These are phyloP conservation scores for Daldinia concentrica DNA, from an alignment of 495 filamentous ascomycete genomes.

Conservation along the genomic window DNA sequence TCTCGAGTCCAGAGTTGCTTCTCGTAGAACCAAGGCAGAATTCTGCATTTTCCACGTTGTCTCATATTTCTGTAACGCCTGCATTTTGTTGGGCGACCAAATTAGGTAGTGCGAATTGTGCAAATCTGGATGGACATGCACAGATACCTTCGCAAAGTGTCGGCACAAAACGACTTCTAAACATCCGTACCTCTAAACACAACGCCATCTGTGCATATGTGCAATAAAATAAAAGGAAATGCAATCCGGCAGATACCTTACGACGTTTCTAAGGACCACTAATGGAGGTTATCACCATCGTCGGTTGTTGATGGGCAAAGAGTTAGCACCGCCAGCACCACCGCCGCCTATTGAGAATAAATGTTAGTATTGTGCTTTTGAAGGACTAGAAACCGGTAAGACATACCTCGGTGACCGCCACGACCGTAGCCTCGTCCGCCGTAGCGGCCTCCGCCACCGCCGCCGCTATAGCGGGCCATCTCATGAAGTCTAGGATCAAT, in stretches of 20 bases:
- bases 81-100: constrained; percentile 25
- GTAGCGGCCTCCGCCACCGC: constrained; percentile 77
- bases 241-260: constrained; percentile 22
- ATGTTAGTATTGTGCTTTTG: constrained; percentile 26
- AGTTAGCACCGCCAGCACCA: constrained; percentile 55
- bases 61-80: constrained; percentile 4
- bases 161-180: constrained; percentile 44
- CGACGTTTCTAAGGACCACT: constrained; percentile 5
- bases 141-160: constrained; percentile 23
- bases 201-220: constrained; percentile 49
- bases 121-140: constrained; percentile 33
- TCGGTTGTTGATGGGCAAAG: constrained; percentile 57
- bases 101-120: constrained; percentile 25
- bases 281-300: constrained; percentile 52
- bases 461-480: constrained; percentile 92
- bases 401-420: constrained; percentile 69
- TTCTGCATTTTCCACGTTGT: constrained; percentile 4
- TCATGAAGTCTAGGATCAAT: constrained; percentile 95
- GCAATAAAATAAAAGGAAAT: constrained; percentile 34
- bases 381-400: background rate
- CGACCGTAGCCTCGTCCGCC: constrained; percentile 67
- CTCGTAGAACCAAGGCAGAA: constrained; percentile 22
- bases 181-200: constrained; percentile 46
- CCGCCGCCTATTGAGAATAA: constrained; percentile 36
- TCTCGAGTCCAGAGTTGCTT: constrained; percentile 13